Evolutionary conservation across 1,284 basidiomycete species (phyloP).

Genomic region (Termitomyces sp.): DNA sequence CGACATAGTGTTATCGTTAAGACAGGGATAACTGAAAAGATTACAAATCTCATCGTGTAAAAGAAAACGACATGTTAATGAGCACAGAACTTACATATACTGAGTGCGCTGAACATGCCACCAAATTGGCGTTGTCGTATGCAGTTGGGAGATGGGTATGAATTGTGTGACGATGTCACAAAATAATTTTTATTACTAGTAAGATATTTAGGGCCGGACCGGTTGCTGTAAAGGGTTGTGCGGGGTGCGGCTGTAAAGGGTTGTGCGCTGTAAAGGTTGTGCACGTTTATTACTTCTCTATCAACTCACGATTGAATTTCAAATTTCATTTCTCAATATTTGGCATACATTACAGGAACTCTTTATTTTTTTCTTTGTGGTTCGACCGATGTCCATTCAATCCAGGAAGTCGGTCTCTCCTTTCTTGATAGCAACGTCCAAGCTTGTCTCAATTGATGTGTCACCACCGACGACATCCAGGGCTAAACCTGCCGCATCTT

Average conservation of each 20-base stretch:
- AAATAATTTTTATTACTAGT: not conserved
- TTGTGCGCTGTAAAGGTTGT: no score
- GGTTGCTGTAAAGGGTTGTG: no score
- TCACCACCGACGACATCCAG: slow-evolving; percentile 63
- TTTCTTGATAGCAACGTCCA: slow-evolving; percentile 45
- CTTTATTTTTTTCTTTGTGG: not conserved
- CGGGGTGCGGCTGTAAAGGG: no score
- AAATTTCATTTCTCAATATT: not conserved
- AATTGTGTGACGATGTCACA: slow-evolving; percentile 2
- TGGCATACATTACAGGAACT: not conserved
- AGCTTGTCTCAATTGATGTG: slow-evolving; percentile 40
- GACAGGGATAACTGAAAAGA: slow-evolving; percentile 26
- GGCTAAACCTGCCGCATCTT: slow-evolving; percentile 55
- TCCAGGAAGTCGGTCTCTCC: slow-evolving; percentile 45
- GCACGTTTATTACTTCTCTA: no score
- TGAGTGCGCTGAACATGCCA: not conserved
- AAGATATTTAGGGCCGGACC: slow-evolving; percentile 9
- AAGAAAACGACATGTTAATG: not conserved
- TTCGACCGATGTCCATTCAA: slow-evolving; percentile 18
- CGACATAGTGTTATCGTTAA: slow-evolving; percentile 20
- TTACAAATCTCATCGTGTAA: slow-evolving; percentile 19
- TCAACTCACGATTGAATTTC: not conserved
- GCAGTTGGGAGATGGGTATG: not conserved
- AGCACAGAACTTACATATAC: not conserved
- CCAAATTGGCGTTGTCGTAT: not conserved